Conservation (phyloP, 2,329 filamentous ascomycete species). For the Furcasterigmium sp. region DNA sequence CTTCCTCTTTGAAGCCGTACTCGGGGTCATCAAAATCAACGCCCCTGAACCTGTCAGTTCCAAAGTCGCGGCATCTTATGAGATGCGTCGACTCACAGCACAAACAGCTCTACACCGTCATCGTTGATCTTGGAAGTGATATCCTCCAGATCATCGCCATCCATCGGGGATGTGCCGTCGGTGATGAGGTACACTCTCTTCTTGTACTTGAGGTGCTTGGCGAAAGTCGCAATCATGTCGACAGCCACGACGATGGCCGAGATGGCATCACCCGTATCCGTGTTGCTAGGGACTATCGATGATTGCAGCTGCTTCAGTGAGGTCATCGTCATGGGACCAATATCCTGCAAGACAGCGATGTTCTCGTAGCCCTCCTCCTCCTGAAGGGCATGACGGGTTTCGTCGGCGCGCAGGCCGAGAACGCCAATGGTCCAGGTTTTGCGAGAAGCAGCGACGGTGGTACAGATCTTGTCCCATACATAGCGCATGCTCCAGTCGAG, state of each 20-base stretch:
- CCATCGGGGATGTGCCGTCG: slow-evolving; percentile 69
- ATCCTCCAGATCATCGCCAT: slow-evolving; percentile 62
- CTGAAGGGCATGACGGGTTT: slow-evolving; percentile 60
- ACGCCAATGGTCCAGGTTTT: slow-evolving; percentile 71
- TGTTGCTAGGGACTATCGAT: slow-evolving; percentile 61
- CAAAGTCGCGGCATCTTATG: too few species aligned
- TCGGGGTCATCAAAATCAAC: slow-evolving; percentile 91
- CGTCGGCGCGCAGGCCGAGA: slow-evolving; percentile 76
- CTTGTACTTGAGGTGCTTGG: slow-evolving; percentile 76
- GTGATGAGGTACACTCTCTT: slow-evolving; percentile 82
- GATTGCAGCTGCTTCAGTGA: slow-evolving; percentile 61
- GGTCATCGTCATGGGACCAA: slow-evolving; percentile 56
- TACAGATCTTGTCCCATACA: slow-evolving; percentile 84
- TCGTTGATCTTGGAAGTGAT: slow-evolving; percentile 72
- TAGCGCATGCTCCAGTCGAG: slow-evolving; percentile 88
- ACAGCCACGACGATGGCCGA: slow-evolving; percentile 84
- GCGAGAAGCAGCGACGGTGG: slow-evolving; percentile 62
- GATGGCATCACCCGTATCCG: slow-evolving; percentile 72
- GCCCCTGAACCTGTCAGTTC: slow-evolving; percentile 47
- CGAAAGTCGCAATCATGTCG: slow-evolving; percentile 76
- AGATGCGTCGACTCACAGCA: slow-evolving; percentile 57
- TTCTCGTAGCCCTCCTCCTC: slow-evolving; percentile 72
- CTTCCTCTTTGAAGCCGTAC: slow-evolving; percentile 87
- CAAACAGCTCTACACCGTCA: slow-evolving; percentile 68
- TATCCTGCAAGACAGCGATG: slow-evolving; percentile 72